phyloP scores from a whole-genome alignment of 2,329 filamentous ascomycete species.

The Sporothrix schenckii region DNA sequence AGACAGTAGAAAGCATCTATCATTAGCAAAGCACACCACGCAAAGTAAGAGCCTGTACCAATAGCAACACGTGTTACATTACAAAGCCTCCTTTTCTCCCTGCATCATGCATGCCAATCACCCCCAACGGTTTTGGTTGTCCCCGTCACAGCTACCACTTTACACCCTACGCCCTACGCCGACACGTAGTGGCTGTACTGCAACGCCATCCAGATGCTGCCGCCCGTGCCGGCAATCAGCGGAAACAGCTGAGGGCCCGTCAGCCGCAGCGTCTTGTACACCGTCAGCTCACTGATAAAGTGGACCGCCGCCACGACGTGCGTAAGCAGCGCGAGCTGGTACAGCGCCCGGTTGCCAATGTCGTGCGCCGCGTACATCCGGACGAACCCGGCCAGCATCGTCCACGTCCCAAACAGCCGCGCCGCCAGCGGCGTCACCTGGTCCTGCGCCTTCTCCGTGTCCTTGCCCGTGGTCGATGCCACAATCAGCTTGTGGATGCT shows the following conservation, averaged over 20 bases:
- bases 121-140: too few species aligned
- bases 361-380: slow-evolving; percentile 84
- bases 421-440: slow-evolving; percentile 75
- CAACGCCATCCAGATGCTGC: slow-evolving; percentile 62
- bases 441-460: slow-evolving; percentile 53
- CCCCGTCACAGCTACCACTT: too few species aligned
- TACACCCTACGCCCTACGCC: not conserved
- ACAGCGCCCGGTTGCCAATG: slow-evolving; percentile 70
- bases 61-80: too few species aligned
- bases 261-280: slow-evolving; percentile 75
- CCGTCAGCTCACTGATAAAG: slow-evolving; percentile 77
- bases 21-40: too few species aligned
- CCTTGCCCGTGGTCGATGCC: slow-evolving; percentile 49
- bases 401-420: slow-evolving; percentile 87
- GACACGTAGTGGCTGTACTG: slow-evolving; percentile 72
- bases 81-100: too few species aligned
- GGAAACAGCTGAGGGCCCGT: slow-evolving; percentile 60
- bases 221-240: slow-evolving; percentile 50
- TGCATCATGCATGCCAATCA: too few species aligned
- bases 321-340: slow-evolving; percentile 79
- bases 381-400: slow-evolving; percentile 74
- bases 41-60: too few species aligned
- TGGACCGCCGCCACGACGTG: slow-evolving; percentile 77
- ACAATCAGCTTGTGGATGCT: slow-evolving; percentile 56
- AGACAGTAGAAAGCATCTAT: too few species aligned